Percentiles rank a stretch among this genome's conserved stretches.
Evolutionary conservation across 371 early-diverging fungal species (phyloP).

Genomic region (Parasitella parasitica): DNA sequence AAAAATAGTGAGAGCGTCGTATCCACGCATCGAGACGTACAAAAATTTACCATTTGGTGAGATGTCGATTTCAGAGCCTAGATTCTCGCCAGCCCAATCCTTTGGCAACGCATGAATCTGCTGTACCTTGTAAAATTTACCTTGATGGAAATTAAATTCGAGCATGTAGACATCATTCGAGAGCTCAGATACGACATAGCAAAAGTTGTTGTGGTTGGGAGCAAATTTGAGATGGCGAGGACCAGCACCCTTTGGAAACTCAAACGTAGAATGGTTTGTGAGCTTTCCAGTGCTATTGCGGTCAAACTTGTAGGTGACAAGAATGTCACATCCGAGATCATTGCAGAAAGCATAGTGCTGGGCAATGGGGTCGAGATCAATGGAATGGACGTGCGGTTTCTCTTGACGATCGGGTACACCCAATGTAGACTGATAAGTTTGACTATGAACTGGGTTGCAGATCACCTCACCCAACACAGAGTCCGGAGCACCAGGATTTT

Average conservation of each 20-base stretch:
- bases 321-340: slow-evolving; percentile 36
- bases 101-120: slow-evolving; percentile 31
- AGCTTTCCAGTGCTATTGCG: slow-evolving; percentile 8
- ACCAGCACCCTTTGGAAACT: slow-evolving; percentile 41
- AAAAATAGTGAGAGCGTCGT: slow-evolving; percentile 38
- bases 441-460: slow-evolving; percentile 6
- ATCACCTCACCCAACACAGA: neutral
- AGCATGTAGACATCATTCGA: slow-evolving; percentile 38
- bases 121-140: slow-evolving; percentile 34
- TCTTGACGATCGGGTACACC: slow-evolving; percentile 46
- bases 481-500: neutral
- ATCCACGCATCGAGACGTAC: slow-evolving; percentile 43
- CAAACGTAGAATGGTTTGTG: slow-evolving; percentile 11
- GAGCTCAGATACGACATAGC: slow-evolving; percentile 42
- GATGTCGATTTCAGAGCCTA: slow-evolving; percentile 45
- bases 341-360: slow-evolving; percentile 22
- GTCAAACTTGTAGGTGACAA: slow-evolving; percentile 28
- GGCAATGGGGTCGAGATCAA: slow-evolving; percentile 35
- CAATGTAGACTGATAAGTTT: slow-evolving; percentile 7
- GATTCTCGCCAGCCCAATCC: slow-evolving; percentile 23
- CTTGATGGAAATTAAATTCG: slow-evolving; percentile 31
- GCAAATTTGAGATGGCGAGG: slow-evolving; percentile 46
- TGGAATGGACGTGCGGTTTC: slow-evolving; percentile 41
- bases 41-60: slow-evolving; percentile 36
- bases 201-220: slow-evolving; percentile 25